Conservation (phyloP, 2,329 filamentous ascomycete species). For the Stemphylium beticola region DNA sequence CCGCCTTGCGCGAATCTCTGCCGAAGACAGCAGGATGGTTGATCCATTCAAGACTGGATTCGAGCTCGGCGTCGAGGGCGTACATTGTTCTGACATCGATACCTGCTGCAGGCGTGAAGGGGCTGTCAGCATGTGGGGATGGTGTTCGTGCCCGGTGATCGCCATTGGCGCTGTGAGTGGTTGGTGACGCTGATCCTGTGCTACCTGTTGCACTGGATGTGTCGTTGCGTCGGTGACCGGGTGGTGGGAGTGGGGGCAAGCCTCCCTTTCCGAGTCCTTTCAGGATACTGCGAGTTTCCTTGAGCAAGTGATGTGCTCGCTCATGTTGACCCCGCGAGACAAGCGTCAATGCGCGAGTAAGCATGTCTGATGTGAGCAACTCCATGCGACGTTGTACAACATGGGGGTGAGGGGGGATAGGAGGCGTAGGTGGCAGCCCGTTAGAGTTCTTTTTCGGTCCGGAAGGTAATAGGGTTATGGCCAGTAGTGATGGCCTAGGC, state of each 20-base stretch:
- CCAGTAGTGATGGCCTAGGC: conserved; percentile 85
- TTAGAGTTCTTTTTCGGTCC: conserved; percentile 64
- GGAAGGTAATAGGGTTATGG: conserved; percentile 92
- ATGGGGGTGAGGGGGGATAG: conserved; percentile 92
- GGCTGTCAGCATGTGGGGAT: conserved; percentile 51
- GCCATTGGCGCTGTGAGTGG: conserved; percentile 48
- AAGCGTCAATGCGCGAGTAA: conserved; percentile 87
- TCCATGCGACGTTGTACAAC: conserved; percentile 98
- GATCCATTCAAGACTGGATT: conserved; percentile 94
- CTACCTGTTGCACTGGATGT: conserved; percentile 50
- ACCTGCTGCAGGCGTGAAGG: conserved; percentile 68
- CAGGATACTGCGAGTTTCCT: conserved; percentile 91
- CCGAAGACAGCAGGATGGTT: conserved; percentile 94
- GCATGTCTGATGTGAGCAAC: conserved; percentile 95
- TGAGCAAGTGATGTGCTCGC: conserved; percentile 87
- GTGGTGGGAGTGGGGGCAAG: conserved; percentile 82
- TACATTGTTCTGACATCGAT: conserved; percentile 83
- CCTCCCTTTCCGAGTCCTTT: conserved; percentile 96
- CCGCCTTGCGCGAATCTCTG: conserved; percentile 91
- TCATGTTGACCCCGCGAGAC: conserved; percentile 93
- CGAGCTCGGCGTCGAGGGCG: conserved; percentile 88
- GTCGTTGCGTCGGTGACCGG: conserved; percentile 51
- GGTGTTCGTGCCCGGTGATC: conserved; percentile 45
- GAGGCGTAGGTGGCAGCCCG: conserved; percentile 63
- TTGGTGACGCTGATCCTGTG: conserved; percentile 46